These are phyloP conservation scores for Diaporthe citri DNA, from an alignment of 2,329 filamentous ascomycete species.

Conservation along the genomic window DNA sequence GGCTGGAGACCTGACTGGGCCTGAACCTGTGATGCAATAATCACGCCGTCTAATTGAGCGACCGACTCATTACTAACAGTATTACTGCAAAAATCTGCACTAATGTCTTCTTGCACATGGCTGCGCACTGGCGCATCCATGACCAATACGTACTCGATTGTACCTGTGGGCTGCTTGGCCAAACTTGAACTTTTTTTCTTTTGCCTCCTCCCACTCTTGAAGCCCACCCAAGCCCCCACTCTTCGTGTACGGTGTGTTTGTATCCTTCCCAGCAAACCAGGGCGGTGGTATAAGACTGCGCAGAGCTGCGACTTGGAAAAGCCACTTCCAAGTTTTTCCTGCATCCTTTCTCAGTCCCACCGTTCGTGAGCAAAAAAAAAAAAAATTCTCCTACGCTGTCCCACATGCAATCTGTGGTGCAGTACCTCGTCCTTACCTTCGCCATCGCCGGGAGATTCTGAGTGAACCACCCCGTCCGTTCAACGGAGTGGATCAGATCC, in stretches of 20 bases:
- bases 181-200: not conserved
- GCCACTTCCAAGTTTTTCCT: conserved; percentile 20
- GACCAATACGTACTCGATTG: not conserved
- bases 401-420: conserved; percentile 25
- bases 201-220: conserved; percentile 6
- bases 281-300: not conserved
- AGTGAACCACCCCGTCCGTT: conserved; percentile 5
- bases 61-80: conserved; percentile 29
- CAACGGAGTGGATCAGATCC: conserved; percentile 5
- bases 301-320: not conserved
- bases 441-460: conserved; percentile 22
- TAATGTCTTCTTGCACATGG: conserved; percentile 1
- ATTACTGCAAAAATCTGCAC: conserved; percentile 16
- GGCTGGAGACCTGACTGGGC: not conserved
- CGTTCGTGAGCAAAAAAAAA: not conserved
- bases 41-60: conserved; percentile 26
- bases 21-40: conserved; percentile 26
- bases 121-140: not conserved
- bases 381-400: conserved; percentile 9
- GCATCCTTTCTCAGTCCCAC: conserved; percentile 22
- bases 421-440: not conserved
- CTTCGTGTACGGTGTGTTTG: not conserved
- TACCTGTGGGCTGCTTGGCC: not conserved
- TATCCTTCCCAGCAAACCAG: not conserved
- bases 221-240: not conserved